Evolutionary conservation across 2,329 filamentous ascomycete species (phyloP), one percentile per base, ranked within the genome.

Genomic region (Ceratocystis lukuohia): DNA sequence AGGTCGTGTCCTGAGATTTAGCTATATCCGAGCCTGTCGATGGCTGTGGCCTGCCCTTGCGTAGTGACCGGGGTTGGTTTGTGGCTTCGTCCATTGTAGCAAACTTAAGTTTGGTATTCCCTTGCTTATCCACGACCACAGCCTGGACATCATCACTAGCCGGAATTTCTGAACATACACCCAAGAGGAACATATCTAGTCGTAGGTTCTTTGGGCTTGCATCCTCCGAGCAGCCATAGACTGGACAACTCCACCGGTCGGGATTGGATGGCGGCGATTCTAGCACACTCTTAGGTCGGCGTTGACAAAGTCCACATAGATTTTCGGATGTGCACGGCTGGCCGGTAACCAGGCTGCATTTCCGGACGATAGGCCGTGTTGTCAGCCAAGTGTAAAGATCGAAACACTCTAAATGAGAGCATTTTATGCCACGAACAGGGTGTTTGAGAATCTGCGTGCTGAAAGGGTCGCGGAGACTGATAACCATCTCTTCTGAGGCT

Each of bases 401-500:
- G 73, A 97, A 96, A 73, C 91, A 96, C 72, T 96, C 90, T 45
- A 87, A 78, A 73, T 99, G 93, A 28, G 78, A 77, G 74, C 94
- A 99, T 2, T 74, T 71, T 6, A 72, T 77, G 30, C 90, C 86
- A 33, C 92, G 86, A 1, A 87, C 89, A 0, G 94, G 93, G 0
- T 81, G 79, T 4, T 82, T 77, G 73, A 88, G 91, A 10, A 94
- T 80, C 12, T 72, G 76, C 1, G 81, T 77, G 66, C 79, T 87
- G 72, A 88, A 89, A 0, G 88, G 86, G 72, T 90, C 87, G 0
- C 84, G 77, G 15, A 91, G 75, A 68, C 85, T 81, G 65, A 91
- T 79, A 2, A 79, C 80, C 6, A 91, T 79, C 33, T 83, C 69
- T 96, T 89, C 17, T 8, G 64, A 65, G 12, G 28, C 46, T 28